Base-by-base conservation (phyloP, 768 basidiomycete species). In the Amanita pallidorosea region DNA sequence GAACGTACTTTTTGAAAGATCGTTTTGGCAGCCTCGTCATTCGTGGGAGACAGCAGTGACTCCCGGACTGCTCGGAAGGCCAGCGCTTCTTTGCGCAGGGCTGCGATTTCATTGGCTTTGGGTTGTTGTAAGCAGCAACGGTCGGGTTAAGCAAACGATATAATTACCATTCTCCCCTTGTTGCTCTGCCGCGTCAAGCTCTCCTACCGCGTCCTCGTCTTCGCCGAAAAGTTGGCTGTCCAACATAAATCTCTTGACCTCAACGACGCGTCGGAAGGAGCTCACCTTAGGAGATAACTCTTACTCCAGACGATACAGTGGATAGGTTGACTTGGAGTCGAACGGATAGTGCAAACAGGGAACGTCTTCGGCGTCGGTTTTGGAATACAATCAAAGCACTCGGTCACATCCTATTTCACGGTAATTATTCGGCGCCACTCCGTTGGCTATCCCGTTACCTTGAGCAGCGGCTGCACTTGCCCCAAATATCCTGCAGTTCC, bases 261-360 rank as follows among this genome's bases (percentile, higher is more conserved):
- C 58, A 8, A 35, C 17, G 34, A 42, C 9, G 12, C 25, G 45
- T 43, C 23, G 45, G 23, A 43, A 15, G 45, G 2, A 5, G 67
- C 86, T 61, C 58, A 90, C 94, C 87, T 83, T 59, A 97, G 78
- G 11, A 99, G 81, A 70, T 98, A 98, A 52, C 82, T 93, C 65
- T 98, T 99, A 27, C 91, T 92, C 96, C 96, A 99, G 2, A 97
- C 94, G 45, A 99, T 97, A 61, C 95, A 99, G 60, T 99, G 96
- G 46, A 98, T 96, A 0, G 96, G 92, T 56, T 95, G 94, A 52
- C 87, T 90, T 0, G 96, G 96, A 0, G 96, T 98, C 2, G 91
- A 91, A 35, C 95, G 83, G 57, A 99, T 98, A 0, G 96, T 98
- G 64, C 96, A 99, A 8, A 98, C 94, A 0, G 96, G 94, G 62